These are phyloP conservation scores for Auriscalpium vulgare DNA, from an alignment of 768 basidiomycete species.

Conservation along the genomic window DNA sequence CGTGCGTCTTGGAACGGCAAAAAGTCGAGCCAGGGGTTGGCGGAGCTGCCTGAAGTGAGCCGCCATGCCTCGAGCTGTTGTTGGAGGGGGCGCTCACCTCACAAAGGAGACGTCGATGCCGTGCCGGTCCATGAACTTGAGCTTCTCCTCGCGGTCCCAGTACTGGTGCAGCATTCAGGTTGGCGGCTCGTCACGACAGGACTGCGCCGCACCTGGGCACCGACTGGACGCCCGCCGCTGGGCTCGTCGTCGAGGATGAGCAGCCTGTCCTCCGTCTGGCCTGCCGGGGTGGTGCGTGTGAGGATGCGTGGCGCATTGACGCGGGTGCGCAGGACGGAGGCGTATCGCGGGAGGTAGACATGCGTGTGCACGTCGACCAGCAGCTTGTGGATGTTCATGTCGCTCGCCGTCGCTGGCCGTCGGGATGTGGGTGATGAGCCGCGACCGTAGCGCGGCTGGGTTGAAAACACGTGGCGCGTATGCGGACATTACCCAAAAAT, in stretches of 20 bases:
- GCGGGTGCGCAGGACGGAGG: slow-evolving; percentile 58
- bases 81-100: slow-evolving; percentile 35
- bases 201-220: slow-evolving; percentile 47
- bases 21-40: slow-evolving; percentile 92
- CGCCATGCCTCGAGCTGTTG: slow-evolving; percentile 1
- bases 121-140: slow-evolving; percentile 81
- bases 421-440: no score
- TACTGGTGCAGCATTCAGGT: slow-evolving; percentile 33
- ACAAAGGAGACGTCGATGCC: slow-evolving; percentile 74
- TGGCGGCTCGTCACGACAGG: neutral
- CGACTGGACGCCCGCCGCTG: slow-evolving; percentile 71
- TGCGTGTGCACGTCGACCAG: slow-evolving; percentile 84
- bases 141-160: slow-evolving; percentile 71
- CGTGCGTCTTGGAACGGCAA: slow-evolving; percentile 61
- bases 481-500: no score
- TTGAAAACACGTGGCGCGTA: no score
- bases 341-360: slow-evolving; percentile 76
- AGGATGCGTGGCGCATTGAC: slow-evolving; percentile 61
- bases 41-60: slow-evolving; percentile 43
- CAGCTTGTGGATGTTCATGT: slow-evolving; percentile 21
- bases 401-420: no score
- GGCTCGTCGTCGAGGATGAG: slow-evolving; percentile 77
- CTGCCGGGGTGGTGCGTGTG: slow-evolving; percentile 34
- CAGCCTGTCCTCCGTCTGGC: slow-evolving; percentile 54
- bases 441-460: no score